Evolutionary conservation across 345 rosid species (phyloP).

Genomic region (Populus nigra): DNA sequence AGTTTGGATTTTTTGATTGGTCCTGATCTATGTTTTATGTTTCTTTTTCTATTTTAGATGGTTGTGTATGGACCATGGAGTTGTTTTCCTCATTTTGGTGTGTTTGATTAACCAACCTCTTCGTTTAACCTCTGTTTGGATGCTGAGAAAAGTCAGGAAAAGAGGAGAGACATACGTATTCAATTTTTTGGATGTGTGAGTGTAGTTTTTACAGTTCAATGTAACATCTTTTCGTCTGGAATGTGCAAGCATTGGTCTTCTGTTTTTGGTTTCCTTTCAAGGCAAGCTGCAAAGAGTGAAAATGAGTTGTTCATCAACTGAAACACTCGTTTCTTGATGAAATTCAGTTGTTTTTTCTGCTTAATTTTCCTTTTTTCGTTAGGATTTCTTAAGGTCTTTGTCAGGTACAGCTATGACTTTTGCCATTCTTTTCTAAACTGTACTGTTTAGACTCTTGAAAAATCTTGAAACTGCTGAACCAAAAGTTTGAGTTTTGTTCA

Average conservation of each 20-base stretch:
- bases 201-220: background rate
- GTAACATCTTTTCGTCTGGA: background rate
- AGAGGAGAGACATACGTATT: background rate
- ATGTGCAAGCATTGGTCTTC: background rate
- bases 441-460: background rate
- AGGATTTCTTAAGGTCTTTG: background rate
- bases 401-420: background rate
- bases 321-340: background rate
- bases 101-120: background rate
- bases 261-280: background rate
- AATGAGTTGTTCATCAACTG: background rate
- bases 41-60: background rate
- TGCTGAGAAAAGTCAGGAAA: conserved; percentile 6
- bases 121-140: background rate
- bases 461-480: background rate
- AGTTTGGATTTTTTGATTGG: background rate
- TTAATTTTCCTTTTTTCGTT: background rate
- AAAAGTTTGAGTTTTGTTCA: background rate
- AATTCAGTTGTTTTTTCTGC: background rate
- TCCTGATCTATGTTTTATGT: conserved; percentile 21
- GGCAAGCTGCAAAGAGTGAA: background rate
- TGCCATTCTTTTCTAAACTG: background rate
- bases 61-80: background rate
- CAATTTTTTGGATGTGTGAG: background rate
- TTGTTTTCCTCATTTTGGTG: background rate